phyloP scores from a whole-genome alignment of 495 filamentous ascomycete species.

The Hypoxylon lenormandii region DNA sequence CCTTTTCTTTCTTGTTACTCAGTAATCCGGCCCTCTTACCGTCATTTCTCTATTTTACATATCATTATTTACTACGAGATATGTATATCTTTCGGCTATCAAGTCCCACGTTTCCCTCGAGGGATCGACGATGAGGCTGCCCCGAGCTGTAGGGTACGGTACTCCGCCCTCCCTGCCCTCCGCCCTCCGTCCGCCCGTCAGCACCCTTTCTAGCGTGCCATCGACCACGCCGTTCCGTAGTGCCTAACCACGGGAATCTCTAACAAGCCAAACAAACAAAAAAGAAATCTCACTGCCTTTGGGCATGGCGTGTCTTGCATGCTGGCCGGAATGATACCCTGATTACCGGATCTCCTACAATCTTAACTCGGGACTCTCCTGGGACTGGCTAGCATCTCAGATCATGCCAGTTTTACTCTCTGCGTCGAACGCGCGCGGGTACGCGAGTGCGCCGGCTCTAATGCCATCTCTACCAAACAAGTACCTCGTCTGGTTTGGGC shows the following conservation, averaged over 20 bases:
- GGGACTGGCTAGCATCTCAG: conserved; percentile 24
- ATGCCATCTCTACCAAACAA: conserved; percentile 28
- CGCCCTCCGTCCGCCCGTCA: conserved; percentile 29
- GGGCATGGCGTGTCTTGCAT: conserved; percentile 42
- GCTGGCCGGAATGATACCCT: conserved; percentile 44
- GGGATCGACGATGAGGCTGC: conserved; percentile 43
- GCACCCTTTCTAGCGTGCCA: conserved; percentile 39
- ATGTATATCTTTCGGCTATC: conserved; percentile 14
- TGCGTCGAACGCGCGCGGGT: conserved; percentile 16
- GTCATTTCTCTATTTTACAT: too few relatives aligned
- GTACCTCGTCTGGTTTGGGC: conserved; percentile 12
- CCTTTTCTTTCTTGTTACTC: conserved; percentile 1
- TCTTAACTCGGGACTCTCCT: conserved; percentile 45
- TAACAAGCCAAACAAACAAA: too few relatives aligned
- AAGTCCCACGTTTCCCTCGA: conserved; percentile 24
- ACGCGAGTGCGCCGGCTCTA: conserved; percentile 26
- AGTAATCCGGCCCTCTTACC: too few relatives aligned
- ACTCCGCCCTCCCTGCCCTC: conserved; percentile 30
- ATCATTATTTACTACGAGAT: not conserved
- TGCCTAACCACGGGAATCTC: conserved; percentile 34
- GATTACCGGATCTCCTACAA: conserved; percentile 46
- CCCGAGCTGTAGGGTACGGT: conserved; percentile 23
- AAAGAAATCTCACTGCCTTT: conserved; percentile 43
- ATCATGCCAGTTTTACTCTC: conserved; percentile 22
- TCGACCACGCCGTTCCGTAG: conserved; percentile 31